A percentile compares a stretch with the other conserved stretches of the same genome.
Conservation (phyloP, 2,329 filamentous ascomycete species). For the Hansfordia pulvinata region DNA sequence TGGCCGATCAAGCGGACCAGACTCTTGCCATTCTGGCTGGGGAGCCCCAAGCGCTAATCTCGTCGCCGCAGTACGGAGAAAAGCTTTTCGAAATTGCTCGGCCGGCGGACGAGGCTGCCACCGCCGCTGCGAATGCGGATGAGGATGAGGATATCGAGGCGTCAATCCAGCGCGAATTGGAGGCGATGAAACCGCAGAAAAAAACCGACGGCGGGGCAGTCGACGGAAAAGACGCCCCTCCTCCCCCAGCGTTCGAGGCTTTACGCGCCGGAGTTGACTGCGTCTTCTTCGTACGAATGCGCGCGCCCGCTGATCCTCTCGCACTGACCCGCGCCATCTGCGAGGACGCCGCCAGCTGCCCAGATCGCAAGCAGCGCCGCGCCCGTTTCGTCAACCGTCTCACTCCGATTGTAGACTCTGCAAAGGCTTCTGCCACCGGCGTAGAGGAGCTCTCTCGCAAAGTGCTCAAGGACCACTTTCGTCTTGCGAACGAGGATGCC, state of each 20-base stretch:
- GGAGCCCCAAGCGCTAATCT: background rate
- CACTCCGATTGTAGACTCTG: conserved; percentile 29
- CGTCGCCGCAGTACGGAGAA: conserved; percentile 44
- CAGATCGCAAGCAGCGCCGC: conserved; percentile 27
- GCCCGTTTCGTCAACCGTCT: conserved; percentile 47
- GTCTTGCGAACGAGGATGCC: conserved; percentile 18
- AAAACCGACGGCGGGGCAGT: conserved; percentile 22
- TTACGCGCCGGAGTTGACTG: conserved; percentile 46
- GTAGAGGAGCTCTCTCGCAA: conserved; percentile 49
- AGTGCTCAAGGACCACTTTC: conserved; percentile 53
- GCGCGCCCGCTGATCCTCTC: conserved; percentile 39
- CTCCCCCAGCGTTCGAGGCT: too few relatives aligned
- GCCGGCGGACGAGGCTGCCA: conserved; percentile 16
- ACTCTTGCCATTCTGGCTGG: too few relatives aligned
- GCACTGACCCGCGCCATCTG: conserved; percentile 40
- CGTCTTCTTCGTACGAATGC: conserved; percentile 47
- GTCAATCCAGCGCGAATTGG: conserved; percentile 60
- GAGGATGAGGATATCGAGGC: conserved; percentile 54
- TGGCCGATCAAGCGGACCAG: background rate
- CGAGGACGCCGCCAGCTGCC: conserved; percentile 32
- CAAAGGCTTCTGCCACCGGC: conserved; percentile 56
- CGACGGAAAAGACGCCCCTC: conserved; percentile 29
- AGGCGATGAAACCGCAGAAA: conserved; percentile 36
- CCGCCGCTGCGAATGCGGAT: conserved; percentile 26
- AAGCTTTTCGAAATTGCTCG: conserved; percentile 39